These are phyloP conservation scores for Penicillium sp. DNA, from an alignment of 2,329 filamentous ascomycete genomes.

Conservation along the genomic window DNA sequence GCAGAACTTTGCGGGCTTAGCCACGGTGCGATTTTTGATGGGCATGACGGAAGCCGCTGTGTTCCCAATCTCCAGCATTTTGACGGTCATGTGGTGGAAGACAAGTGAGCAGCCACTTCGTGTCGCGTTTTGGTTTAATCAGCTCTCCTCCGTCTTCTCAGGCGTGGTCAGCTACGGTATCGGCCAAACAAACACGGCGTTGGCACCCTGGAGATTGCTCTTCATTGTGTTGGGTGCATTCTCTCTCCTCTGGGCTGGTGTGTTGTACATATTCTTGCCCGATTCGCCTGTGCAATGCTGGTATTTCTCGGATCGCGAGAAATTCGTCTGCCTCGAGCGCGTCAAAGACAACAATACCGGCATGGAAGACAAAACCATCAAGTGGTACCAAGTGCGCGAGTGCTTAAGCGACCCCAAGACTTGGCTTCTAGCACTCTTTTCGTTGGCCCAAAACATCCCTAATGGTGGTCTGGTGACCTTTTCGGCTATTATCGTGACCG, in stretches of 20 bases:
- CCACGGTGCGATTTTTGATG: slow-evolving; percentile 14
- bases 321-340: slow-evolving; percentile 24
- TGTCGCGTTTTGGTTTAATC: slow-evolving; percentile 16
- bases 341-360: slow-evolving; percentile 26
- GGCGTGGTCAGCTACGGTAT: slow-evolving; percentile 36
- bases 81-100: slow-evolving; percentile 16
- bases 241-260: slow-evolving; percentile 18
- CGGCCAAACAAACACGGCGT: slow-evolving; percentile 30
- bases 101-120: slow-evolving; percentile 14
- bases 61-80: slow-evolving; percentile 11
- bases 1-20: slow-evolving; percentile 14
- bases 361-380: slow-evolving; percentile 43
- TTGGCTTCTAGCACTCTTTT: slow-evolving; percentile 23
- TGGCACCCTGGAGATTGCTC: slow-evolving; percentile 21
- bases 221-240: slow-evolving; percentile 25
- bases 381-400: slow-evolving; percentile 44
- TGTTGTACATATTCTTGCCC: slow-evolving; percentile 20
- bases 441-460: slow-evolving; percentile 25
- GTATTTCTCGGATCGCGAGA: slow-evolving; percentile 22
- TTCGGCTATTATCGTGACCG: slow-evolving; percentile 27
- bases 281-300: slow-evolving; percentile 21
- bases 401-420: slow-evolving; percentile 35
- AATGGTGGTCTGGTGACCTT: slow-evolving; percentile 33
- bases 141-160: slow-evolving; percentile 31
- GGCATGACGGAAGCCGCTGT: slow-evolving; percentile 13